A percentile compares a stretch with the other conserved stretches of the same genome.
phyloP scores from a whole-genome alignment of 139 green algal genomes.

The Chlorella sorokiniana region DNA sequence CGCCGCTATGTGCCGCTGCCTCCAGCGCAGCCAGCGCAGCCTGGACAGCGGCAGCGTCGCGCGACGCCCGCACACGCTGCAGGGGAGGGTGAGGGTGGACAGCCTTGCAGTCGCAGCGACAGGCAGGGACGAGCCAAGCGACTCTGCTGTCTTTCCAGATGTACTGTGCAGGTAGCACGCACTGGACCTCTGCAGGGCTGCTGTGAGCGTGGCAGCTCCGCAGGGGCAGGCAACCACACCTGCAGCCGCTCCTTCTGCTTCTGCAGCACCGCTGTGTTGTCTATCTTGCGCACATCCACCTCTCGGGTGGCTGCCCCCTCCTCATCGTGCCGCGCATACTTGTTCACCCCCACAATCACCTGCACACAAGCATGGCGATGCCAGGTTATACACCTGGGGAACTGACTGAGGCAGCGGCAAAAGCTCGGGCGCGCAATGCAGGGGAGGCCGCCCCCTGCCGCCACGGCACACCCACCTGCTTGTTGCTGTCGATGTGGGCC shows the following conservation, averaged over 20 bases:
- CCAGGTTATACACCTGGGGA: too few species aligned
- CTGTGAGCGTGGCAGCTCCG: too few species aligned
- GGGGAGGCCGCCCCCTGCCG: background rate
- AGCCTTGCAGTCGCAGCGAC: too few species aligned
- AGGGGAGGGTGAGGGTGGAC: too few species aligned
- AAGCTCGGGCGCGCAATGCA: background rate
- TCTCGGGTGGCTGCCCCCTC: conserved; percentile 23
- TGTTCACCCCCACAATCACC: conserved; percentile 76
- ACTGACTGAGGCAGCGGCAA: background rate
- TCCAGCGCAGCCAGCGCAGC: conserved; percentile 39
- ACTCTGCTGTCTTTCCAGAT: too few species aligned
- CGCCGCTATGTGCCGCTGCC: conserved; percentile 27
- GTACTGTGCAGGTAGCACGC: too few species aligned
- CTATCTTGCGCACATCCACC: conserved; percentile 59
- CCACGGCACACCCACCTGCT: conserved; percentile 26
- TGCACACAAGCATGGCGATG: too few species aligned
- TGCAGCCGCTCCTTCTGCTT: conserved; percentile 46
- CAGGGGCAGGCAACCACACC: background rate
- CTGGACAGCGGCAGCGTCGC: conserved; percentile 37
- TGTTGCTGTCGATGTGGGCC: conserved; percentile 67
- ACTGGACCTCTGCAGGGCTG: too few species aligned
- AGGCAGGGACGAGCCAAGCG: too few species aligned
- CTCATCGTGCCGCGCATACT: conserved; percentile 47
- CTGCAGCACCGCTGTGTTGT: conserved; percentile 57
- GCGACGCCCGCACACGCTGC: background rate